Evolutionary conservation across 495 filamentous ascomycete species (phyloP).

Genomic region (Podospora sp.): DNA sequence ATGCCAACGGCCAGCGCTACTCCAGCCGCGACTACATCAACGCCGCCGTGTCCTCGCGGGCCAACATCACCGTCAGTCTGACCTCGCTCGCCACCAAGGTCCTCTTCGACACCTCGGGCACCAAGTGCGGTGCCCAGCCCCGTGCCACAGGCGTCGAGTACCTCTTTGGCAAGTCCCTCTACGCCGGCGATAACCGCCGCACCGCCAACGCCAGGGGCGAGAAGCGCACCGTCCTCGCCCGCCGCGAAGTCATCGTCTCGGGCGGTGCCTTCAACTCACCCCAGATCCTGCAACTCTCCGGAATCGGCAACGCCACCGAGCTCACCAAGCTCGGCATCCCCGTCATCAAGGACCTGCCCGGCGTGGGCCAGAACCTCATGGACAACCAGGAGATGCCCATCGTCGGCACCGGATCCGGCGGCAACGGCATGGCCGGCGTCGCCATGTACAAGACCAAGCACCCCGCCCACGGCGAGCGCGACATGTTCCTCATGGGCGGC

Average conservation of each 20-base stretch:
- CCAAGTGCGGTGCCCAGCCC: conserved; percentile 30
- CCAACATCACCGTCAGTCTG: conserved; percentile 39
- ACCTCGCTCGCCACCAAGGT: conserved; percentile 41
- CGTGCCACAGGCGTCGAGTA: conserved; percentile 40
- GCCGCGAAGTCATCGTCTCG: conserved; percentile 57
- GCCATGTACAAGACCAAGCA: conserved; percentile 42
- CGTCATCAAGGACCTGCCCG: conserved; percentile 50
- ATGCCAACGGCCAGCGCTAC: conserved; percentile 41
- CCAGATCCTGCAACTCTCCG: conserved; percentile 52
- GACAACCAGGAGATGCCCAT: conserved; percentile 53
- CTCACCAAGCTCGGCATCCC: conserved; percentile 43
- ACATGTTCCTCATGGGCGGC: conserved; percentile 45
- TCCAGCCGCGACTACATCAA: conserved; percentile 43
- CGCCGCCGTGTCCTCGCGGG: conserved; percentile 26
- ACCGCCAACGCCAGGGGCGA: conserved; percentile 36
- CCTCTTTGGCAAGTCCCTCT: conserved; percentile 39
- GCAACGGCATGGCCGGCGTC: conserved; percentile 32
- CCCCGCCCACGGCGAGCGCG: conserved; percentile 40
- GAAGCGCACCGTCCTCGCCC: conserved; percentile 39
- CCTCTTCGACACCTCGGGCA: conserved; percentile 33
- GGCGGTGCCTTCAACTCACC: conserved; percentile 56
- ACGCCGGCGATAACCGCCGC: conserved; percentile 34
- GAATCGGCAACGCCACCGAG: conserved; percentile 41
- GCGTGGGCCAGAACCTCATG: conserved; percentile 59
- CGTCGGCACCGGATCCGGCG: conserved; percentile 33